A percentile compares a stretch with the other conserved stretches of the same genome.
Conservation (phyloP, 2,329 filamentous ascomycete genomes). For the Coleophoma cylindrospora region DNA sequence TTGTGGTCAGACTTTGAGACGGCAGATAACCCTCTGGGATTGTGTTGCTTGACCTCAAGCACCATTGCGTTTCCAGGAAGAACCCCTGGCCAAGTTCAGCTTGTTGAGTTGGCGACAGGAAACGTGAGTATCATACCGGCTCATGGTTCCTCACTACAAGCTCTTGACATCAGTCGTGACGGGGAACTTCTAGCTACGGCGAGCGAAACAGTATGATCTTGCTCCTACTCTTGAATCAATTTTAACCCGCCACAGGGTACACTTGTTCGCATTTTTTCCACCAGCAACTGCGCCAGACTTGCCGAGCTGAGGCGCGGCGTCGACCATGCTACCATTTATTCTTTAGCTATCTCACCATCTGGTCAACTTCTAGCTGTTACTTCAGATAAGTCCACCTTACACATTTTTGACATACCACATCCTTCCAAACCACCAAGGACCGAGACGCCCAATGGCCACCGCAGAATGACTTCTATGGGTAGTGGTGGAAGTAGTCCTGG, state of each 20-base stretch:
- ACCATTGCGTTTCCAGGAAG: conserved; percentile 83
- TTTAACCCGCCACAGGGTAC: conserved; percentile 57
- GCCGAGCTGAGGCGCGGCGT: conserved; percentile 84
- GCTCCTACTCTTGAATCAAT: not conserved
- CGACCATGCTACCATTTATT: conserved; percentile 83
- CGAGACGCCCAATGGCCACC: conserved; percentile 26
- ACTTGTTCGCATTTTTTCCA: conserved; percentile 79
- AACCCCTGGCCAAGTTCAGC: conserved; percentile 80
- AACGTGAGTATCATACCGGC: conserved; percentile 93
- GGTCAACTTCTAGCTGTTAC: conserved; percentile 81
- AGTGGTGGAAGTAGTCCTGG: conserved; percentile 22
- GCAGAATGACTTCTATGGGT: conserved; percentile 24
- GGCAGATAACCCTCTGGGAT: conserved; percentile 73
- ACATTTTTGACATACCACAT: conserved; percentile 82
- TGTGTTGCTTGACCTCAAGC: conserved; percentile 72
- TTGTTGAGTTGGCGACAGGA: conserved; percentile 71
- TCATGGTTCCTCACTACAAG: conserved; percentile 73
- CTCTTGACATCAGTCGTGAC: conserved; percentile 74
- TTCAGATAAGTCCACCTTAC: conserved; percentile 92
- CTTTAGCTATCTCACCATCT: conserved; percentile 79
- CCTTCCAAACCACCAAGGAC: conserved; percentile 33
- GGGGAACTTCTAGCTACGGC: conserved; percentile 82
- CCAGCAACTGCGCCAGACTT: conserved; percentile 72
- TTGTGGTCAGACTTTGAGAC: conserved; percentile 78
- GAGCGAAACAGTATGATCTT: conserved; percentile 62